Base-by-base conservation (phyloP, 2,329 filamentous ascomycete genomes). In the Alternaria alternata region DNA sequence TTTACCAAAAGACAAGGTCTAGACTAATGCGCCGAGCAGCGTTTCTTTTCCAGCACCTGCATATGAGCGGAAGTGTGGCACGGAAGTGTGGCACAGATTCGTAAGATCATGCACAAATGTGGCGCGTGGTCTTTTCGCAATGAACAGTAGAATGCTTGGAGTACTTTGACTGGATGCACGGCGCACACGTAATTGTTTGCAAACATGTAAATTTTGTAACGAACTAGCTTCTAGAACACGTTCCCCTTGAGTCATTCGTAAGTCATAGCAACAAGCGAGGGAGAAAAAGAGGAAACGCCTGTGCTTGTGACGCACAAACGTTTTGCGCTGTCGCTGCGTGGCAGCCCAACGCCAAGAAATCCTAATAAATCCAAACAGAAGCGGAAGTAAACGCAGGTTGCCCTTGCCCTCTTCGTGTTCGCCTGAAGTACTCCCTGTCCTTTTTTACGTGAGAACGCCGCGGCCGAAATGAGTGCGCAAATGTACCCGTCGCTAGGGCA, bases 371-470 rank as follows among this genome's bases (percentile, higher is more conserved):
- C 53, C 20, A 41, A 43, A 43, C 11, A 51, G 48, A 44, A 57
- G 54, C 53, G 26, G 53, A 51, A 41, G 36, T 36, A 59, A 44
- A 51, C 22, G 52, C 38, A 48, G 36, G 44, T 55, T 49, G 57
- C 51, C 51, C 51, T 42, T 49, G 51, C 51, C 44, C 20, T 55
- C 30, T 49, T 49, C 24, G 51, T 49, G 28, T 46, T 36, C 48
- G 55, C 48, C 41, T 36, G 9, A 46, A 51, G 28, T 32, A 44
- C 36, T 59, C 54, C 58, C 51, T 55, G 61, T 68, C 63, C 62
- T 63, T 64, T 56, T 49, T 49, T 49, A 51, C 56, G 57, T 55
- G 48, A 59, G 47, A 68, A 70, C 62, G 64, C 65, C 69, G 64
- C 44, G 47, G 57, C 57, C 57, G 53, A 67, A 51, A 47, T 59